Conservation (phyloP, 257 asterid species). For the Gardenia jasminoides region DNA sequence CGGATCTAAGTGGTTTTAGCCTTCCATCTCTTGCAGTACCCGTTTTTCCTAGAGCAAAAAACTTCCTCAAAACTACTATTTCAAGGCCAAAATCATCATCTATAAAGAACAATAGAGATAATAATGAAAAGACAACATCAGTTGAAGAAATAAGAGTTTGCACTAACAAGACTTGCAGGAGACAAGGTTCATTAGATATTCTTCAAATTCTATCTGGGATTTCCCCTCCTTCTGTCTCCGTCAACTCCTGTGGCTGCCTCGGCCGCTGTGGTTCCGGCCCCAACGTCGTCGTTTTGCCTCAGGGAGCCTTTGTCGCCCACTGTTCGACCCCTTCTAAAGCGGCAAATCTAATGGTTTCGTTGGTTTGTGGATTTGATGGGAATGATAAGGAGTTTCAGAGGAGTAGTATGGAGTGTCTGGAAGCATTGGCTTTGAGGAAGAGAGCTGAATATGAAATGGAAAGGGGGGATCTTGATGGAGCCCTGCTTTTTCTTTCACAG, state of each 20-base stretch:
- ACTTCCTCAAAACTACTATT: neutral
- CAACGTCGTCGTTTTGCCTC: conserved; percentile 67
- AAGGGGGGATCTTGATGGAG: conserved; percentile 47
- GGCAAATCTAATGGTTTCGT: conserved; percentile 49
- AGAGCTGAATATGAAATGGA: conserved; percentile 65
- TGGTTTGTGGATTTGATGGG: conserved; percentile 22
- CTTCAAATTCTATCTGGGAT: conserved; percentile 73
- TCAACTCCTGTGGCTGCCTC: conserved; percentile 82
- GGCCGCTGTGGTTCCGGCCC: conserved; percentile 90
- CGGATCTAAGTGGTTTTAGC: conserved; percentile 1
- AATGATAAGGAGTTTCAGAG: conserved; percentile 26
- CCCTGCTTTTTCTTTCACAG: conserved; percentile 63
- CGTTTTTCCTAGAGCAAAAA: neutral
- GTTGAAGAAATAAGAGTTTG: conserved; percentile 62
- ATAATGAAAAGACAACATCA: conserved; percentile 23
- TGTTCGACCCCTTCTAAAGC: conserved; percentile 76
- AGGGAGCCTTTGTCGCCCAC: conserved; percentile 51
- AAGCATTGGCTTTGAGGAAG: conserved; percentile 83
- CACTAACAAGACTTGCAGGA: conserved; percentile 70
- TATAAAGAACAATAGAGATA: neutral
- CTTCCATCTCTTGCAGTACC: neutral
- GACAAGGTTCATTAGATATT: conserved; percentile 73
- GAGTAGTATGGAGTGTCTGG: conserved; percentile 47
- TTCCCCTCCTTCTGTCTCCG: conserved; percentile 61
- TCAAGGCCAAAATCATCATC: conserved; percentile 13